These are phyloP conservation scores for Collybia nuda DNA, from an alignment of 768 basidiomycete genomes.

Conservation along the genomic window DNA sequence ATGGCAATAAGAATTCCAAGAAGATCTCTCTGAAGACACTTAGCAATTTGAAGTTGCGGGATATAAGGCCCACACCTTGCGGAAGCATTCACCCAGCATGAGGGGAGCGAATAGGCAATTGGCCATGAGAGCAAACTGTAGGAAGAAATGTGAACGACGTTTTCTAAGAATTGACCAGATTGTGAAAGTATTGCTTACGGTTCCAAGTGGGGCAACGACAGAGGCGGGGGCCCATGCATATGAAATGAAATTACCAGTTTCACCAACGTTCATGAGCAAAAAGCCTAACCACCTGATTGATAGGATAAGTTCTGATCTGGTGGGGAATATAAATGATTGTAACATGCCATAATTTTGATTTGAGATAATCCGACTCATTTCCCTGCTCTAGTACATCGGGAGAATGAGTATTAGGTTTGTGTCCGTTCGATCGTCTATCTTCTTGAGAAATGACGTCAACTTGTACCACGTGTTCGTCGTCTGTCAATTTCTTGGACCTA, in stretches of 20 bases:
- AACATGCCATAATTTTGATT: constrained; percentile 78
- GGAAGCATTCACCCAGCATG: constrained; percentile 80
- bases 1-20: constrained; percentile 80
- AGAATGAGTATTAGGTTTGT: constrained; percentile 4
- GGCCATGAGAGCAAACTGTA: constrained; percentile 86
- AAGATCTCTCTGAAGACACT: constrained; percentile 60
- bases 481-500: constrained; percentile 16
- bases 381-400: constrained; percentile 30
- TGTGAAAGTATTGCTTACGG: constrained; percentile 48
- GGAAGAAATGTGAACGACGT: constrained; percentile 7
- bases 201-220: constrained; percentile 94
- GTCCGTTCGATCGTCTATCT: constrained; percentile 21
- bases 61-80: constrained; percentile 46
- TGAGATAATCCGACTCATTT: constrained; percentile 75
- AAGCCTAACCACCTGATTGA: constrained; percentile 83
- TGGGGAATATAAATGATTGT: background rate
- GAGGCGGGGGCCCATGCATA: constrained; percentile 91
- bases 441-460: constrained; percentile 44
- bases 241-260: constrained; percentile 86
- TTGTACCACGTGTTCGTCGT: constrained; percentile 24
- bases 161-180: constrained; percentile 2
- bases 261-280: constrained; percentile 86
- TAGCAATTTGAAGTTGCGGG: constrained; percentile 12
- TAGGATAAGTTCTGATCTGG: background rate
- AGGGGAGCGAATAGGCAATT: constrained; percentile 94